A percentile compares a stretch with the other conserved stretches of the same genome.
Conservation (phyloP, 208 protist genomes). For the Leishmania mexicana region DNA sequence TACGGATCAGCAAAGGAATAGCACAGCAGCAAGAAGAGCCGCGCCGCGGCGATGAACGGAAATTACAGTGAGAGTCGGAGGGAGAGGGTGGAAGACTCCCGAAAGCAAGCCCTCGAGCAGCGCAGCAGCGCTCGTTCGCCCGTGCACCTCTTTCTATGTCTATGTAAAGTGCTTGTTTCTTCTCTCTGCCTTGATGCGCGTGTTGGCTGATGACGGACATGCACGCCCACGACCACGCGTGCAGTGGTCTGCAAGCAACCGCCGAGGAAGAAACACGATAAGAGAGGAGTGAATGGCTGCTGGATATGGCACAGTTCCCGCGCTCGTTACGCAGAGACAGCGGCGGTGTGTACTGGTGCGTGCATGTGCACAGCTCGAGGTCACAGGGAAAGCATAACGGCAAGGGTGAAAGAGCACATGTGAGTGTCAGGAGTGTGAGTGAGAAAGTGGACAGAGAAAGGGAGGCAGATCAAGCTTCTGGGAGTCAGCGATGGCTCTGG, state of each 20-base stretch:
- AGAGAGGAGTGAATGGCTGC: background rate
- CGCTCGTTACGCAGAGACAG: background rate
- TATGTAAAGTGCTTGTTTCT: background rate
- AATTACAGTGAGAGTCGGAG: background rate
- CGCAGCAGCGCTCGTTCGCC: background rate
- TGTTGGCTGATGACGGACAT: background rate
- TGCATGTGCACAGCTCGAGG: background rate
- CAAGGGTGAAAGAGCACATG: background rate
- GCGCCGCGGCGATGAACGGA: background rate
- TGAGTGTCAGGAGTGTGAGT: background rate
- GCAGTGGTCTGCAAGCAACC: background rate
- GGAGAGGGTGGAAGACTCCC: background rate
- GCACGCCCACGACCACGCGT: background rate
- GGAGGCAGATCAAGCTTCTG: background rate
- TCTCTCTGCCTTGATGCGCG: background rate
- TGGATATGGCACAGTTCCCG: background rate
- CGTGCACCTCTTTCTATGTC: background rate
- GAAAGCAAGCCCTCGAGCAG: background rate
- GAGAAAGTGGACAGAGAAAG: background rate
- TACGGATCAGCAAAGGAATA: background rate
- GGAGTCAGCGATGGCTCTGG: background rate
- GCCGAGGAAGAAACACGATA: background rate
- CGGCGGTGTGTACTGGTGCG: background rate
- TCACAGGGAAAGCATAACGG: background rate
- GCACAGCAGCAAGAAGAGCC: background rate